phyloP scores from a whole-genome alignment of 257 asterid species.

The Nicotiana sylvestris region DNA sequence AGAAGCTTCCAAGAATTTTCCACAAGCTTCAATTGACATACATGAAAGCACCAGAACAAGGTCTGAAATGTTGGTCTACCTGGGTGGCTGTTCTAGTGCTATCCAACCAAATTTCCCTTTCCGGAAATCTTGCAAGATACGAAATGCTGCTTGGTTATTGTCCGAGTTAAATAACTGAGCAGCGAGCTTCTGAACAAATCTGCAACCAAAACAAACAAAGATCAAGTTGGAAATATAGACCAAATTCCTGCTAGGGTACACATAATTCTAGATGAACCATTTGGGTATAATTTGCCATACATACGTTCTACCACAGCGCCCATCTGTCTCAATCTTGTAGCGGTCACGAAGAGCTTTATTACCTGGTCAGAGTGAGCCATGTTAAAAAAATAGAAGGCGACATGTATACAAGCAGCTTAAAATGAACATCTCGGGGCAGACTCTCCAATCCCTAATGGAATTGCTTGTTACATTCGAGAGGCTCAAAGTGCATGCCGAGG shows the following conservation, averaged over 20 bases:
- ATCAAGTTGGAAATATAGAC: neutral
- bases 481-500: neutral
- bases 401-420: neutral
- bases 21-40: neutral
- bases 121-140: constrained; percentile 80
- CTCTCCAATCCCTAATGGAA: neutral
- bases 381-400: neutral
- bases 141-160: constrained; percentile 78
- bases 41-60: constrained; percentile 3
- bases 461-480: neutral
- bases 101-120: constrained; percentile 87
- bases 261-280: neutral
- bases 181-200: constrained; percentile 81
- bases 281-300: constrained; percentile 22
- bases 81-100: constrained; percentile 82
- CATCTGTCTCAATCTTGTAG: constrained; percentile 72
- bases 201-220: constrained; percentile 24
- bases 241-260: neutral
- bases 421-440: neutral
- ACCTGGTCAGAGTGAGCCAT: constrained; percentile 34
- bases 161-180: constrained; percentile 76
- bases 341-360: constrained; percentile 53
- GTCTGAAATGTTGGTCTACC: constrained; percentile 14
- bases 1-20: neutral
- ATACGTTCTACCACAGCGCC: constrained; percentile 58